These are phyloP conservation scores for Immersiella caudata DNA, from an alignment of 495 filamentous ascomycete species.

Conservation along the genomic window DNA sequence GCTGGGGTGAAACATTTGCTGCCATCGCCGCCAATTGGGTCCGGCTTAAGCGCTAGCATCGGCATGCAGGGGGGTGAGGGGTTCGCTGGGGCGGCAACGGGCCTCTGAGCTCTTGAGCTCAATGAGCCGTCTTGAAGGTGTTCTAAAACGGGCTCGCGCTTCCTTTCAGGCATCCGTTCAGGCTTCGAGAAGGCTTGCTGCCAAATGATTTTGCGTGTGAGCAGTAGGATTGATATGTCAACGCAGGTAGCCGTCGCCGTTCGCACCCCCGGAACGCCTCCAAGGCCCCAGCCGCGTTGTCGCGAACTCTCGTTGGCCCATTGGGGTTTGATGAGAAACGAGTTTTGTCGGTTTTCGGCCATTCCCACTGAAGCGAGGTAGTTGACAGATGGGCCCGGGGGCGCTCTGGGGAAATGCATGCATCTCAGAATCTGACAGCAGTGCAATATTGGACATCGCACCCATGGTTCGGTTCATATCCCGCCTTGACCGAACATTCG, in stretches of 20 bases:
- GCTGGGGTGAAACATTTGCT: conserved; percentile 11
- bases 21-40: conserved; percentile 7
- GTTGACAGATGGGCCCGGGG: too few relatives aligned
- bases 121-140: background rate
- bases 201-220: background rate
- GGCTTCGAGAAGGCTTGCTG: background rate
- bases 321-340: background rate
- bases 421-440: too few relatives aligned
- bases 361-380: background rate
- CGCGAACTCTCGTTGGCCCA: background rate
- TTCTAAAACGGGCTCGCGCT: background rate
- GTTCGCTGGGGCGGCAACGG: conserved; percentile 8
- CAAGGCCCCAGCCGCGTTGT: background rate
- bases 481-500: too few relatives aligned
- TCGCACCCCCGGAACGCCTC: background rate
- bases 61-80: conserved; percentile 9
- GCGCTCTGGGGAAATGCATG: too few relatives aligned
- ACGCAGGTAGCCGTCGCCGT: background rate
- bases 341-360: background rate
- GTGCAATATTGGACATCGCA: too few relatives aligned
- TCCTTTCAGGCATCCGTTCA: background rate
- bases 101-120: conserved; percentile 2
- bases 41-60: conserved; percentile 8
- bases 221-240: background rate
- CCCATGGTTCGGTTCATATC: too few relatives aligned